Base-by-base conservation (phyloP, 148 eudicot genomes). In the Dysphania ambrosioides region DNA sequence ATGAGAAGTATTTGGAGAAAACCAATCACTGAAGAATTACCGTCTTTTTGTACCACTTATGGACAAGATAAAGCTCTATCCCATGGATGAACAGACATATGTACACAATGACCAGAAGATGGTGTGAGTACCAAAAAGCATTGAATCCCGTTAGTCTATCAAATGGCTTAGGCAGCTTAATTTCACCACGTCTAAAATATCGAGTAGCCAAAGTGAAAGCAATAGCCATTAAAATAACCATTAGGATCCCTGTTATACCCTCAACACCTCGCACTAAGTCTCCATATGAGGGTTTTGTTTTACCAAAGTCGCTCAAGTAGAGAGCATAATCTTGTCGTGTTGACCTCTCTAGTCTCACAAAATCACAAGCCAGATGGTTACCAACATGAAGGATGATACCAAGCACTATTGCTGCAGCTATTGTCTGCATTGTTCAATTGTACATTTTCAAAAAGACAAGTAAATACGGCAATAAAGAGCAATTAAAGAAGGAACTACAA, bases 41-140 rank as follows among this genome's bases (percentile, higher is more conserved):
- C 97, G 97, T 91, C 76, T 79, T 87, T 31, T 49, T 74, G 84
- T 87, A 85, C 93, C 93, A 89, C 42, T 81, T 69, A 79, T 89
- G 85, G 68, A 91, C 90, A 24, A 91, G 85, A 76, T 91, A 91
- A 35, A 91, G 91, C 47, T 82, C 76, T 4, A 77, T 66, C 49
- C 97, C 89, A 71, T 91, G 97, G 78, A 89, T 82, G 80, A 91
- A 35, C n/a, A 91, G 86, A 82, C 85, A 80, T 18, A 82, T 75
- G 83, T 91, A 91, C 70, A 91, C 93, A 8, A 91, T 66, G 75
- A 87, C 73, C 51, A 91, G 85, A 11, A 89, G 83, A 72, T 91
- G 97, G 82, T 91, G 97, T 10, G 97, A 89, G 68, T 91, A 91
- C 93, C 93, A 91, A 68, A 91, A 91, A 41, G 97, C 97, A 82